These are phyloP conservation scores for Arachis stenosperma DNA, from an alignment of 306 rosid species.

Conservation along the genomic window DNA sequence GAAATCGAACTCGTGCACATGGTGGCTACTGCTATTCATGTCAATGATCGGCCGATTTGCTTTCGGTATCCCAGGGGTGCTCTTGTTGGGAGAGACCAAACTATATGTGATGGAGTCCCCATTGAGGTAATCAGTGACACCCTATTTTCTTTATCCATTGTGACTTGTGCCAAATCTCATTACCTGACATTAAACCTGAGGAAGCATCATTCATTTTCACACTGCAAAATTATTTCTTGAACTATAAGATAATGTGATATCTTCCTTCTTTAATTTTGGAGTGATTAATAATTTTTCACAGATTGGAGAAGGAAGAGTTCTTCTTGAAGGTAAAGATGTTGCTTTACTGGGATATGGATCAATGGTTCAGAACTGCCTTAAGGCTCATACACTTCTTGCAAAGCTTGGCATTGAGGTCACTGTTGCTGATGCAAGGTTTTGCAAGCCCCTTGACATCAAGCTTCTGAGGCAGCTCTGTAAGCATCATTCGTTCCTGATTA, in stretches of 20 bases:
- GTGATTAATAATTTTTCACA: conserved; percentile 41
- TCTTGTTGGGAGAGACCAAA: conserved; percentile 48
- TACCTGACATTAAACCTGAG: conserved; percentile 23
- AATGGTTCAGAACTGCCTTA: conserved; percentile 93
- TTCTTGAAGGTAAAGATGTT: conserved; percentile 82
- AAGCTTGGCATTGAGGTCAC: conserved; percentile 85
- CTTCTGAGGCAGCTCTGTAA: conserved; percentile 85
- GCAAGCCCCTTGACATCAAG: conserved; percentile 87
- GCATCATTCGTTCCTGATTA: conserved; percentile 75
- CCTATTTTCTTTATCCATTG: conserved; percentile 29
- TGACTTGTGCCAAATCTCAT: conserved; percentile 6
- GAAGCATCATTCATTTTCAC: conserved; percentile 18
- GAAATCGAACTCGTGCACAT: conserved; percentile 82
- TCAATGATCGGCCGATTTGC: conserved; percentile 81
- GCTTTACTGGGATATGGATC: conserved; percentile 94
- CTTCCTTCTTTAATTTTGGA: conserved; percentile 24
- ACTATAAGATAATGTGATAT: background rate
- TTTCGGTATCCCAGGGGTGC: conserved; percentile 92
- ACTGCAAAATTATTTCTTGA: conserved; percentile 6
- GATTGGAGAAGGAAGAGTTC: conserved; percentile 86
- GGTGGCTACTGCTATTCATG: conserved; percentile 80
- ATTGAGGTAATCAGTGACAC: conserved; percentile 62
- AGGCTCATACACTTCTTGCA: conserved; percentile 78
- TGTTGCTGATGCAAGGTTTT: conserved; percentile 98
- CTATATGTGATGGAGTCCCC: conserved; percentile 56